A percentile compares a stretch with the other conserved stretches of the same genome.
Evolutionary conservation across 441 rosid genomes (phyloP).

Genomic region (Dalechampia spathulata): DNA sequence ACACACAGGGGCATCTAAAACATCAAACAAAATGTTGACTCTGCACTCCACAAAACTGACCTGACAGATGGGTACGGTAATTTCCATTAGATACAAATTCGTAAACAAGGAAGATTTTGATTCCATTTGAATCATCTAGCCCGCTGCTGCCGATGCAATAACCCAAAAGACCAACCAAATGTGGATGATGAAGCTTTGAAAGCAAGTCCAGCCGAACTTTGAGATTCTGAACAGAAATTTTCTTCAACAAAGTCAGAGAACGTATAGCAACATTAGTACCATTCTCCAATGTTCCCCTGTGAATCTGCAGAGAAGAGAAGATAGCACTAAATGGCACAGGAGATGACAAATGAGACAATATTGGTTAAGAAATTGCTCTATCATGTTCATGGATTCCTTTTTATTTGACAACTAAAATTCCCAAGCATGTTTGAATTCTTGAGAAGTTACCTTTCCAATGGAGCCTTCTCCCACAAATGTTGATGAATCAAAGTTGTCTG

Average conservation of each 20-base stretch:
- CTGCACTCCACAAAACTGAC: conserved; percentile 28
- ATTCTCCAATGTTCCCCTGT: conserved; percentile 70
- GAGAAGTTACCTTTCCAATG: conserved; percentile 59
- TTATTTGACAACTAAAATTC: neutral
- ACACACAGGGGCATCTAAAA: neutral
- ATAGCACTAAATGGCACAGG: neutral
- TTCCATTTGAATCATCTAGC: conserved; percentile 40
- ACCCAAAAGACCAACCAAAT: conserved; percentile 79
- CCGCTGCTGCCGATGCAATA: conserved; percentile 53
- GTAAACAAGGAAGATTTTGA: conserved; percentile 60
- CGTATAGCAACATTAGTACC: conserved; percentile 67
- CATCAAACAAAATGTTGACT: neutral
- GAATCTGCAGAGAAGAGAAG: conserved; percentile 45
- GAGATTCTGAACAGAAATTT: conserved; percentile 63
- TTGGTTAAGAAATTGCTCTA: conserved; percentile 1
- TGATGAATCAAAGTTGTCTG: conserved; percentile 58
- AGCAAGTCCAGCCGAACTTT: conserved; percentile 64
- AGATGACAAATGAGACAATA: conserved; percentile 1
- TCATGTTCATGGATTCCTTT: too few species aligned
- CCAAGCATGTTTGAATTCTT: neutral
- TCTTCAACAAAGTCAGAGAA: conserved; percentile 49
- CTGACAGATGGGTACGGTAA: conserved; percentile 70
- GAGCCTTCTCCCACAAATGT: conserved; percentile 73
- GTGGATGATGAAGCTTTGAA: conserved; percentile 86
- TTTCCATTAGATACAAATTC: conserved; percentile 65